Conservation (phyloP, 2,329 filamentous ascomycete genomes). For the Sordariomycetes sp. region DNA sequence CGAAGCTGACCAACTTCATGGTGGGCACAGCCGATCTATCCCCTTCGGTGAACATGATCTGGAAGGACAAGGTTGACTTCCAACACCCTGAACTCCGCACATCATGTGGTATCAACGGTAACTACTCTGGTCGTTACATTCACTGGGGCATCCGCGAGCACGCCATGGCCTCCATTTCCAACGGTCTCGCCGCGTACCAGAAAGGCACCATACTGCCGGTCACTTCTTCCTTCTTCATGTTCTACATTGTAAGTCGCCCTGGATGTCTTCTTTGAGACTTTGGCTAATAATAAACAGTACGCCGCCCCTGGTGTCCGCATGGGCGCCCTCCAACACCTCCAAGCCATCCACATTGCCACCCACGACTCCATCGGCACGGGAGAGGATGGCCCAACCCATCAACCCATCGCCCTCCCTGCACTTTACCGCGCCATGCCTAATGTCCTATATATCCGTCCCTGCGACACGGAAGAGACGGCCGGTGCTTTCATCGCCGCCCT, state of each 20-base stretch:
- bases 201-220: constrained; percentile 46
- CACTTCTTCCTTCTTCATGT: constrained; percentile 55
- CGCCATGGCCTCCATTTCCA: constrained; percentile 49
- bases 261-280: too few relatives aligned
- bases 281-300: constrained; percentile 24
- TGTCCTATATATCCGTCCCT: constrained; percentile 49
- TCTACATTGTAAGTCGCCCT: constrained; percentile 33
- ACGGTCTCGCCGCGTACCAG: constrained; percentile 49
- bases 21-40: constrained; percentile 45
- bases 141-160: constrained; percentile 54
- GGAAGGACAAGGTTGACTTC: constrained; percentile 41
- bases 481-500: constrained; percentile 44
- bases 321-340: constrained; percentile 46
- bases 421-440: constrained; percentile 57
- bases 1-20: constrained; percentile 36
- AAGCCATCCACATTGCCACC: constrained; percentile 50
- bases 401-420: constrained; percentile 47
- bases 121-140: constrained; percentile 45
- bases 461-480: constrained; percentile 47
- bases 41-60: constrained; percentile 46
- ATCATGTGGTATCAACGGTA: constrained; percentile 41
- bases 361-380: constrained; percentile 53
- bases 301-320: constrained; percentile 51
- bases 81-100: constrained; percentile 30
- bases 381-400: constrained; percentile 54